A percentile compares a stretch with the other conserved stretches of the same genome.
Conservation (phyloP, 305 asterid genomes). For the Fraxinus albicans region DNA sequence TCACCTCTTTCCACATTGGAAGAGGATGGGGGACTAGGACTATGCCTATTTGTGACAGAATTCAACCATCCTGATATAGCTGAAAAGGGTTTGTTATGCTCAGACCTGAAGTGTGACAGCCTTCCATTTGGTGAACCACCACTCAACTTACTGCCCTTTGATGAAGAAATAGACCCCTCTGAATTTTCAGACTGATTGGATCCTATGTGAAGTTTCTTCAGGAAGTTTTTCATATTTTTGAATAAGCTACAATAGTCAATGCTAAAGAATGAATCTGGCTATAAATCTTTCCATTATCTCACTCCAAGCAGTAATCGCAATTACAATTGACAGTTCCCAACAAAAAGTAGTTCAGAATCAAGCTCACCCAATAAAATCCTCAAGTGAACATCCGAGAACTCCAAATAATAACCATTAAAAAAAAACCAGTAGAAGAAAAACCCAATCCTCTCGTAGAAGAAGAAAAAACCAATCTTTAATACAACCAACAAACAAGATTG, state of each 20-base stretch:
- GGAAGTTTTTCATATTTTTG: constrained; percentile 66
- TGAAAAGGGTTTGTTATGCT: constrained; percentile 61
- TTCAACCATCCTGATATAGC: constrained; percentile 91
- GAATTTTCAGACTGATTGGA: constrained; percentile 71
- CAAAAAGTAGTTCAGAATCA: constrained; percentile 22
- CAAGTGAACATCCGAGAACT: constrained; percentile 37
- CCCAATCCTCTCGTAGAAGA: constrained; percentile 20
- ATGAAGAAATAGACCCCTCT: constrained; percentile 65
- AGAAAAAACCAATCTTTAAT: constrained; percentile 35
- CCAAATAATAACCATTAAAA: constrained; percentile 25
- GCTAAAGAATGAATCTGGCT: constrained; percentile 47
- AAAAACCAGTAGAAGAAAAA: constrained; percentile 12
- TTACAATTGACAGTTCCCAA: constrained; percentile 26
- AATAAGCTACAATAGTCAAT: constrained; percentile 32
- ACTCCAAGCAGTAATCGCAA: constrained; percentile 51
- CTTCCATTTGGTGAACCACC: constrained; percentile 53
- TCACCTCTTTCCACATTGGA: constrained; percentile 52
- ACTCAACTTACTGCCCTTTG: constrained; percentile 46
- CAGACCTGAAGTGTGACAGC: constrained; percentile 56
- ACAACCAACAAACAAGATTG: constrained; percentile 25
- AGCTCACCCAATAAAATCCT: constrained; percentile 36
- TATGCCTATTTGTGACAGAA: constrained; percentile 66
- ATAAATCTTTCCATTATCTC: constrained; percentile 57
- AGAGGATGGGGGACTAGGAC: constrained; percentile 71
- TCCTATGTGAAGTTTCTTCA: constrained; percentile 78